phyloP scores from a whole-genome alignment of 805 yeast species.

The Pichia kluyveri region DNA sequence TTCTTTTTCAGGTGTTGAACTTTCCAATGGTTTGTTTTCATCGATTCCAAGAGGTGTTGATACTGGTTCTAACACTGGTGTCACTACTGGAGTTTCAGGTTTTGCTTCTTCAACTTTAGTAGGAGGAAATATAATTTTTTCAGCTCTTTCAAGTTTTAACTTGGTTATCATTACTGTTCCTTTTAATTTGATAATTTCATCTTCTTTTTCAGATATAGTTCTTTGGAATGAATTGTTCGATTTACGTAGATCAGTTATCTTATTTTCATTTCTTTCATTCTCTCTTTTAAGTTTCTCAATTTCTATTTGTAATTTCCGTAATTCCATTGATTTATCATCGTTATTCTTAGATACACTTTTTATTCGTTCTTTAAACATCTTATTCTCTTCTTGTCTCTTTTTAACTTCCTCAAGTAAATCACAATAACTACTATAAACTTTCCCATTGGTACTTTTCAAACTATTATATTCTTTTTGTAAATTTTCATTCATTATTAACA shows the following conservation, averaged over 20 bases:
- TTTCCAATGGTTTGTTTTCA: neutral
- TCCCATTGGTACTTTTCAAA: conserved; percentile 16
- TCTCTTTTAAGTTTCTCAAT: neutral
- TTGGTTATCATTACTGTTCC: conserved; percentile 2
- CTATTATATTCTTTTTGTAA: conserved; percentile 13
- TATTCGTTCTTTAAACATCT: neutral
- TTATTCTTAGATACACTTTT: neutral
- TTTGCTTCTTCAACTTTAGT: neutral
- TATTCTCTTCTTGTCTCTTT: neutral
- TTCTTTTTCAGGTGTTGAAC: neutral
- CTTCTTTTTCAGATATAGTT: conserved; percentile 1
- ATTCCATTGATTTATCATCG: neutral
- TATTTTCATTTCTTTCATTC: neutral
- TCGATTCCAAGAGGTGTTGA: neutral
- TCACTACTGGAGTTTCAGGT: neutral
- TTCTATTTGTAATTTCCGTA: neutral
- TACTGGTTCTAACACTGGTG: neutral
- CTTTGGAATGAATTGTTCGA: neutral
- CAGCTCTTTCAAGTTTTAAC: conserved; percentile 6
- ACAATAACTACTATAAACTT: conserved; percentile 20
- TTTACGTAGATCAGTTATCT: conserved; percentile 1
- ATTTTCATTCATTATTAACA: conserved; percentile 1
- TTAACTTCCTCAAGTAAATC: conserved; percentile 13
- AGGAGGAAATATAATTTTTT: neutral
- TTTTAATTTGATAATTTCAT: conserved; percentile 2